These are phyloP conservation scores for Chlamydomonas sphaeroides DNA, from an alignment of 139 green algal species.

Conservation along the genomic window DNA sequence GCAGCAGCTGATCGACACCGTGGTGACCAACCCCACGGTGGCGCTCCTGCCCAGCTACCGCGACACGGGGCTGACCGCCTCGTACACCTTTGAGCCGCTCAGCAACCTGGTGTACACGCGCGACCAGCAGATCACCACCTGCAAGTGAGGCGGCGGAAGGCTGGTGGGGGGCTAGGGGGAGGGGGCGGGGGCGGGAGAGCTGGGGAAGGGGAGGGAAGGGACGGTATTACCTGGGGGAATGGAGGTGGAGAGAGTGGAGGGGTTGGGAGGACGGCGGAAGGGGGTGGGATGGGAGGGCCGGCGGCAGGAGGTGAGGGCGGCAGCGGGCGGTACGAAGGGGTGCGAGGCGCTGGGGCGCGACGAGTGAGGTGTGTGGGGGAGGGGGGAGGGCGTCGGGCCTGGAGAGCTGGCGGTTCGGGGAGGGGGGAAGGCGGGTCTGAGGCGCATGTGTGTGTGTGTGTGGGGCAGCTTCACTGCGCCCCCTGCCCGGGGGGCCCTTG, in stretches of 20 bases:
- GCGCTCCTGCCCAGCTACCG: conserved; percentile 64
- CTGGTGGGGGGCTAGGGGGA: too few relatives aligned
- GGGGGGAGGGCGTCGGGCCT: too few relatives aligned
- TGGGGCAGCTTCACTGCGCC: too few relatives aligned
- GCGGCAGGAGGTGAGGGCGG: too few relatives aligned
- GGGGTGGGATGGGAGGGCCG: too few relatives aligned
- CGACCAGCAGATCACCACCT: conserved; percentile 95
- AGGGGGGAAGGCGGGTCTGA: too few relatives aligned
- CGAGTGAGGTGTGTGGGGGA: not conserved
- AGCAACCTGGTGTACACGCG: conserved; percentile 96
- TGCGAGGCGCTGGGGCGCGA: too few relatives aligned
- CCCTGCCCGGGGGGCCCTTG: too few relatives aligned
- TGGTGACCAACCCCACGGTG: conserved; percentile 93
- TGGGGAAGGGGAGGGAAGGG: not conserved
- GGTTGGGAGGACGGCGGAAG: not conserved
- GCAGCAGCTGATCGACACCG: conserved; percentile 92
- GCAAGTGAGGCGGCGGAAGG: conserved; percentile 44
- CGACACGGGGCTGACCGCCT: conserved; percentile 86
- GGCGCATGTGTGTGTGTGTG: too few relatives aligned
- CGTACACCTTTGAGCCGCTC: conserved; percentile 92
- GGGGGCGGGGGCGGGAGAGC: not conserved
- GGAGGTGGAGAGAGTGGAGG: not conserved
- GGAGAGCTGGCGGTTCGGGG: too few relatives aligned
- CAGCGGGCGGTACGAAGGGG: too few relatives aligned
- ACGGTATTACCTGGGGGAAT: too few relatives aligned